Percentiles rank a stretch among this genome's conserved stretches.
These are phyloP conservation scores for Trichoderma parareesei DNA, from an alignment of 495 filamentous ascomycete genomes.

Conservation along the genomic window DNA sequence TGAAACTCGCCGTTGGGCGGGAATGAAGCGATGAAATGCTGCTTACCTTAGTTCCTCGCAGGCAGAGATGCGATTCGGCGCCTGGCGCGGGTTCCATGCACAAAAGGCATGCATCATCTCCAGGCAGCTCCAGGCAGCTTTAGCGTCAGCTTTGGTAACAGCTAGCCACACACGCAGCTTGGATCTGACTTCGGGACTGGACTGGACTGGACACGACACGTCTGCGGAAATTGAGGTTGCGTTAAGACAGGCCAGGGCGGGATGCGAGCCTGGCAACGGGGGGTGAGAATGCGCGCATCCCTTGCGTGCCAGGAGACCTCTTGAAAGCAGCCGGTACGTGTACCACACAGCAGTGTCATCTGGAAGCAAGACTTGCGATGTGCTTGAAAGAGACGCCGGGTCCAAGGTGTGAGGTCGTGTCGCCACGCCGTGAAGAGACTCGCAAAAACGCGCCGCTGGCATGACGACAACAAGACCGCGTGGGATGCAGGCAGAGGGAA, in stretches of 20 bases:
- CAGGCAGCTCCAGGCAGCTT: slow-evolving; percentile 11
- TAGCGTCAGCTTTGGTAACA: neutral
- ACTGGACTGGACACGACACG: slow-evolving; percentile 18
- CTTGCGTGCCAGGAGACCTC: neutral
- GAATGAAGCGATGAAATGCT: neutral
- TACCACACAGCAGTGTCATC: too few relatives aligned
- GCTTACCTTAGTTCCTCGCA: neutral
- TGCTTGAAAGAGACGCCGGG: neutral
- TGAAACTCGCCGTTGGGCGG: neutral
- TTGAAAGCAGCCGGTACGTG: neutral
- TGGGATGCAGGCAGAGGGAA: neutral
- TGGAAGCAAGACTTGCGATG: too few relatives aligned
- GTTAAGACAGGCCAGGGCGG: slow-evolving; percentile 11
- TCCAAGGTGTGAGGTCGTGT: too few relatives aligned
- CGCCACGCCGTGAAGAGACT: neutral
- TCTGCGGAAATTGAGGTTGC: neutral
- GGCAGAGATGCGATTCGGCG: neutral
- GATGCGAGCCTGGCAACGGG: neutral
- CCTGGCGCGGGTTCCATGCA: slow-evolving; percentile 1
- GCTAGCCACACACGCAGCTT: too few relatives aligned
- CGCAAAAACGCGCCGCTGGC: neutral
- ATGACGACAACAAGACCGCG: neutral
- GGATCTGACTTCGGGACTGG: neutral
- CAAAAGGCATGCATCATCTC: neutral
- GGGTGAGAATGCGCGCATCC: neutral